Base-by-base conservation (phyloP, 2,329 filamentous ascomycete species). In the Curvularia sp. region DNA sequence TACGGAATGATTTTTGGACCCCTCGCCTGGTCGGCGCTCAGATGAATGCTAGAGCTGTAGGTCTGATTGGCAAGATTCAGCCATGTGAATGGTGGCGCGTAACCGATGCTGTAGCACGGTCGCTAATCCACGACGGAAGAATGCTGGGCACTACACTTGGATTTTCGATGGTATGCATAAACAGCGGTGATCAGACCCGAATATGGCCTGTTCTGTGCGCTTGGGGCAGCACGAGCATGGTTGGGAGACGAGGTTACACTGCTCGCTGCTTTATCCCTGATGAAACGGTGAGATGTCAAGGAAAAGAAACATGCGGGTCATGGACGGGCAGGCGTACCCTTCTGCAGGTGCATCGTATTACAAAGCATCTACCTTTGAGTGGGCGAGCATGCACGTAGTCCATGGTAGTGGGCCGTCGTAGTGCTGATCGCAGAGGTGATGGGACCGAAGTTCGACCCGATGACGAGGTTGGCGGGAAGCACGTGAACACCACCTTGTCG, bases 61-160 rank as follows among this genome's bases (percentile, higher is more conserved):
- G 18, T 38, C 35, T 57, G 30, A 69, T 69, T 70, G 68, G 63
- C 48, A 43, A 44, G 60, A 56, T 51, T 50, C 57, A 49, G 57
- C 56, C 55, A 55, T 61, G 52, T 60, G 63, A 52, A 62, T 43
- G 52, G 47, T 49, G 61, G 55, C 50, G 57, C 44, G 13, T 49
- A 49, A 49, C 22, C 12, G 41, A 42, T 55, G 4, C n/a, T 7
- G 22, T 48, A 28, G 47, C 31, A 50, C 38, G 31, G 42, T 22
- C 51, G 41, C 48, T 62, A 54, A 51, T 46, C 35, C 49, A 61
- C 58, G 65, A 61, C 67, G 63, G 28, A 35, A 39, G 41, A 43
- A 58, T 50, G 56, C 62, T 18, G 51, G 50, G 47, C 43, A 46
- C 35, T 54, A 54, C 49, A 56, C 49, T 31, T 39, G 51, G 53